Conservation (phyloP, 2,329 filamentous ascomycete species). For the Macroventuria anomochaeta region DNA sequence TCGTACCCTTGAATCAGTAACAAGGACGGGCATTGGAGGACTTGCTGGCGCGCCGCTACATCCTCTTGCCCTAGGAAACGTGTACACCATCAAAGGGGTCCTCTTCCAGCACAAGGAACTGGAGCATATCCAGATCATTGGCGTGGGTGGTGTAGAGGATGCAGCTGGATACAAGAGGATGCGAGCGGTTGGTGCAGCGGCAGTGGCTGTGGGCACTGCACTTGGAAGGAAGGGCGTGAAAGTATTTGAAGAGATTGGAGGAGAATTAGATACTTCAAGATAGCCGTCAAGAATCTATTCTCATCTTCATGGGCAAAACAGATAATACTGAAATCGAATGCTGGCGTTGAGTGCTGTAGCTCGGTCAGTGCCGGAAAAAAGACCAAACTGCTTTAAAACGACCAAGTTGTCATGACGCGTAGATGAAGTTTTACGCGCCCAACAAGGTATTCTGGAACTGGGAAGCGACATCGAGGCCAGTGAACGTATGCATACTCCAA, state of each 20-base stretch:
- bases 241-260: constrained; percentile 67
- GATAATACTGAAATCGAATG: background rate
- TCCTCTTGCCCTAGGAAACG: constrained; percentile 76
- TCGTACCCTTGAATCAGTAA: constrained; percentile 59
- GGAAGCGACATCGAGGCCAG: background rate
- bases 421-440: constrained; percentile 1
- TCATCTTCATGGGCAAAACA: background rate
- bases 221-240: constrained; percentile 67
- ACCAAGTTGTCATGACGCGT: constrained; percentile 13
- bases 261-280: constrained; percentile 5
- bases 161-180: constrained; percentile 68
- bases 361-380: constrained; percentile 1
- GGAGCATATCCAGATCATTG: constrained; percentile 67
- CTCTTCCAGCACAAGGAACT: constrained; percentile 61
- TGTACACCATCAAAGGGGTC: constrained; percentile 68
- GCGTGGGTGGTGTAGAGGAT: constrained; percentile 75
- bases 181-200: constrained; percentile 66
- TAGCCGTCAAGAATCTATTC: background rate
- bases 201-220: constrained; percentile 71
- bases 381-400: constrained; percentile 15
- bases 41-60: constrained; percentile 76
- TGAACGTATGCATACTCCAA: background rate
- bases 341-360: background rate
- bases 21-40: constrained; percentile 67
- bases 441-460: background rate